Evolutionary conservation across 1,284 basidiomycete species (phyloP).

Genomic region (Bjerkandera adusta): DNA sequence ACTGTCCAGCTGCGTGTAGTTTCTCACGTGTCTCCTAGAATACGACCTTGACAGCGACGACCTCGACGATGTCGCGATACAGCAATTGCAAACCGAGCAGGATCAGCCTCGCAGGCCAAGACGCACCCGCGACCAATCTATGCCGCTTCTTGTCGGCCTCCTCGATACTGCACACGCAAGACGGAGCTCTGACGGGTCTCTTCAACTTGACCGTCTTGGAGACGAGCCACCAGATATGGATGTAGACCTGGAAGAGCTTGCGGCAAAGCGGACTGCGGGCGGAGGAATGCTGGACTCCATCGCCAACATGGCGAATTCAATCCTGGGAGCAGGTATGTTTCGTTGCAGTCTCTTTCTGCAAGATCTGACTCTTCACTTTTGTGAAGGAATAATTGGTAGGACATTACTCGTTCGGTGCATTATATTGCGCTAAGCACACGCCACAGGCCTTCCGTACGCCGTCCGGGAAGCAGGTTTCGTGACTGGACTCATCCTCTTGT

Average conservation of each 20-base stretch:
- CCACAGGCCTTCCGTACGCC: conserved; percentile 85
- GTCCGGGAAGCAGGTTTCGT: conserved; percentile 92
- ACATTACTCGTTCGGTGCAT: conserved; percentile 11
- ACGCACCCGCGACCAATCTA: conserved; percentile 48
- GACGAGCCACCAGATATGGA: conserved; percentile 32
- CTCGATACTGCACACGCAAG: conserved; percentile 60
- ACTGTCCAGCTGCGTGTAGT: background rate
- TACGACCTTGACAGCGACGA: conserved; percentile 79
- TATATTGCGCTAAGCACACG: background rate
- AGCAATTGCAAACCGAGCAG: conserved; percentile 34
- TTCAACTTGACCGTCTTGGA: conserved; percentile 41
- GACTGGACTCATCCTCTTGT: conserved; percentile 78
- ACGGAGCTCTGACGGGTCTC: conserved; percentile 49
- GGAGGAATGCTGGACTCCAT: conserved; percentile 83
- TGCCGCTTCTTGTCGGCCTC: conserved; percentile 77
- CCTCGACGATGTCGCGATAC: conserved; percentile 55
- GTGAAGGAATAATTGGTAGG: conserved; percentile 80
- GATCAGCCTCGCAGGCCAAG: conserved; percentile 33
- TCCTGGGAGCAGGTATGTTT: conserved; percentile 83
- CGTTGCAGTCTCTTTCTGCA: background rate
- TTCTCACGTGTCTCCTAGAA: conserved; percentile 42
- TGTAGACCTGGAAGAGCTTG: conserved; percentile 64
- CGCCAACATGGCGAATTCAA: conserved; percentile 96
- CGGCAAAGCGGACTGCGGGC: conserved; percentile 64
- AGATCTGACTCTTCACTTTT: conserved; percentile 10